These are phyloP conservation scores for Rosa rugosa DNA, from an alignment of 306 rosid species.

Conservation along the genomic window DNA sequence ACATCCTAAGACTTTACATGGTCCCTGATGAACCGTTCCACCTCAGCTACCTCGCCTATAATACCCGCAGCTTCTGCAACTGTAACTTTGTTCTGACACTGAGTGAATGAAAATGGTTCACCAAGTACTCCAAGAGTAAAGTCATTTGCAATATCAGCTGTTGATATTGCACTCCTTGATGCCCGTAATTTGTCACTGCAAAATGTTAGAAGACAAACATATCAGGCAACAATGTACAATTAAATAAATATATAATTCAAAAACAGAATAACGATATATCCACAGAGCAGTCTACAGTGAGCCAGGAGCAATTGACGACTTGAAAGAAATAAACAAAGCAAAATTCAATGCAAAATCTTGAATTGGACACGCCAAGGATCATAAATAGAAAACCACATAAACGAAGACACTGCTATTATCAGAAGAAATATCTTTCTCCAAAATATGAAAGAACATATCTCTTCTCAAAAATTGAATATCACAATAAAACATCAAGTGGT, in stretches of 20 bases:
- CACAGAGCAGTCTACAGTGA: background rate
- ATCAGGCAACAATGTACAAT: background rate
- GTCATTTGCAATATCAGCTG: constrained; percentile 76
- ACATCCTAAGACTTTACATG: constrained; percentile 42
- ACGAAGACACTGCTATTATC: background rate
- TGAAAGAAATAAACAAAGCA: background rate
- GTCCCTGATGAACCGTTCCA: constrained; percentile 75
- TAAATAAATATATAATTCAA: background rate
- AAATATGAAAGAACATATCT: background rate
- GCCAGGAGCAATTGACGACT: background rate
- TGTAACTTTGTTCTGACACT: constrained; percentile 73
- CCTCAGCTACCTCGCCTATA: constrained; percentile 64
- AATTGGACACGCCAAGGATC: background rate
- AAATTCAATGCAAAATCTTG: background rate
- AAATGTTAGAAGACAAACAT: constrained; percentile 20
- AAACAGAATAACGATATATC: background rate
- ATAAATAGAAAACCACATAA: background rate
- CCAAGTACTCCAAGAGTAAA: constrained; percentile 69
- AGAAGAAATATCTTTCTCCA: background rate
- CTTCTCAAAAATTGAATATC: background rate
- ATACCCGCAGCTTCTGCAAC: constrained; percentile 81
- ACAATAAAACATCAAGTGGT: background rate
- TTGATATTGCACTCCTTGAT: constrained; percentile 82
- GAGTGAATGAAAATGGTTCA: constrained; percentile 70
- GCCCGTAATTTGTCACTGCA: constrained; percentile 76